A percentile compares a stretch with the other conserved stretches of the same genome.
These are phyloP conservation scores for Plasmopara viticola DNA, from an alignment of 352 stramenopile genomes.

Conservation along the genomic window DNA sequence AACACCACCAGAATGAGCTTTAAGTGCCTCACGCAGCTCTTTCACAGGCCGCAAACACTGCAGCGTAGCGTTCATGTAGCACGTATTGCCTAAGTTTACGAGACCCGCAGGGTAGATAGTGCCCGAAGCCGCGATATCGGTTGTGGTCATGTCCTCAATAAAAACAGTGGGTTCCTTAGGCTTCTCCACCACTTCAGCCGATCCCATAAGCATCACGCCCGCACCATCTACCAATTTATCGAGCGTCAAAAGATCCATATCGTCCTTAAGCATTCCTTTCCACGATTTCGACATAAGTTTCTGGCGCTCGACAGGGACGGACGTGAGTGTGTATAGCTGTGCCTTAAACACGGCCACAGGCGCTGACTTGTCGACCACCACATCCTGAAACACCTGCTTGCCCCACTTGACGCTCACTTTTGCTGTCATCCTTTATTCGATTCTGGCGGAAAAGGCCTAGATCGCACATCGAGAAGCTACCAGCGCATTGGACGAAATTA, in stretches of 20 bases:
- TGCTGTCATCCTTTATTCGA: slow-evolving; percentile 36
- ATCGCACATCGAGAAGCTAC: slow-evolving; percentile 21
- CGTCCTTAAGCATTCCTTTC: slow-evolving; percentile 88
- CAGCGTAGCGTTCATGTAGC: slow-evolving; percentile 93
- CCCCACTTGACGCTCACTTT: slow-evolving; percentile 83
- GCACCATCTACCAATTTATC: slow-evolving; percentile 53
- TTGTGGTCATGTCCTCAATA: slow-evolving; percentile 80
- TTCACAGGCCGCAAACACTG: slow-evolving; percentile 89
- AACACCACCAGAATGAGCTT: slow-evolving; percentile 41
- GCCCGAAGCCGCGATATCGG: slow-evolving; percentile 77
- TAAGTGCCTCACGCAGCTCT: slow-evolving; percentile 84
- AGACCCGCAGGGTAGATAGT: slow-evolving; percentile 88
- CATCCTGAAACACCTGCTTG: slow-evolving; percentile 71
- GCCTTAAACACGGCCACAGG: slow-evolving; percentile 69
- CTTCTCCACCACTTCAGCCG: slow-evolving; percentile 86
- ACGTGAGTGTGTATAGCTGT: slow-evolving; percentile 79
- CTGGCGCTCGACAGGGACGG: slow-evolving; percentile 77
- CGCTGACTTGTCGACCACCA: slow-evolving; percentile 60
- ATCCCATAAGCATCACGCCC: slow-evolving; percentile 92
- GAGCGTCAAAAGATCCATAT: slow-evolving; percentile 51
- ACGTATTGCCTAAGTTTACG: slow-evolving; percentile 90
- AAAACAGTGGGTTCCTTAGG: slow-evolving; percentile 78
- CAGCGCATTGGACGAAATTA: slow-evolving; percentile 6
- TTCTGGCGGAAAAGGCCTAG: slow-evolving; percentile 13
- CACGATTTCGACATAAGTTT: slow-evolving; percentile 88